phyloP scores from a whole-genome alignment of 306 rosid species.

The Prunus salicina region DNA sequence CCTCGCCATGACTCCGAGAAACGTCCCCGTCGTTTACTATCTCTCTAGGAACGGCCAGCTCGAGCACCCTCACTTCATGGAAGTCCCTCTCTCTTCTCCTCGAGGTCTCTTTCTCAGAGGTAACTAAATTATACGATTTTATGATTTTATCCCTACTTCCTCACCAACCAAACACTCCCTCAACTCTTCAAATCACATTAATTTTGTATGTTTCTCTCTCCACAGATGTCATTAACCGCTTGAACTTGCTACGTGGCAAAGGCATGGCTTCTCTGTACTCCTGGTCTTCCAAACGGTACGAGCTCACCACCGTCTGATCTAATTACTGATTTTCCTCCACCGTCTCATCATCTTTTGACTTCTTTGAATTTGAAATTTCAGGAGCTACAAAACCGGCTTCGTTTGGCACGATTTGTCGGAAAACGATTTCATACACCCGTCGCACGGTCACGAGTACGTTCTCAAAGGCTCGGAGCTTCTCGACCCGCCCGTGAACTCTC shows the following conservation, averaged over 20 bases:
- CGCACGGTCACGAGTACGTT: slow-evolving; percentile 85
- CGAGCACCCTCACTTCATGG: slow-evolving; percentile 98
- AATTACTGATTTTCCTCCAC: background rate
- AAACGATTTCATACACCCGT: slow-evolving; percentile 84
- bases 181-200: background rate
- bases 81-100: slow-evolving; percentile 80
- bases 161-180: background rate
- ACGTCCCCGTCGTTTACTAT: slow-evolving; percentile 85
- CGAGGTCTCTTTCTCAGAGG: slow-evolving; percentile 90
- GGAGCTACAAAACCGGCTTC: slow-evolving; percentile 86
- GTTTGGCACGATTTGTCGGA: slow-evolving; percentile 96
- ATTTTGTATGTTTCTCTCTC: background rate
- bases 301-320: background rate
- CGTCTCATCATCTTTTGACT: background rate
- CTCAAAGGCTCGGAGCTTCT: slow-evolving; percentile 89
- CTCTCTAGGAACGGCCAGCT: slow-evolving; percentile 85
- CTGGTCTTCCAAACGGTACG: slow-evolving; percentile 91
- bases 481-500: slow-evolving; percentile 29
- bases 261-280: slow-evolving; percentile 78
- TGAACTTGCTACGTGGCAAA: slow-evolving; percentile 78
- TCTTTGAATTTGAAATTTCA: slow-evolving; percentile 16
- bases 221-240: slow-evolving; percentile 72
- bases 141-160: background rate
- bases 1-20: slow-evolving; percentile 28
- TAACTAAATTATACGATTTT: background rate